Percentiles rank a stretch among this genome's conserved stretches.
phyloP scores from a whole-genome alignment of 305 asterid genomes.

The Petunia hybrid region DNA sequence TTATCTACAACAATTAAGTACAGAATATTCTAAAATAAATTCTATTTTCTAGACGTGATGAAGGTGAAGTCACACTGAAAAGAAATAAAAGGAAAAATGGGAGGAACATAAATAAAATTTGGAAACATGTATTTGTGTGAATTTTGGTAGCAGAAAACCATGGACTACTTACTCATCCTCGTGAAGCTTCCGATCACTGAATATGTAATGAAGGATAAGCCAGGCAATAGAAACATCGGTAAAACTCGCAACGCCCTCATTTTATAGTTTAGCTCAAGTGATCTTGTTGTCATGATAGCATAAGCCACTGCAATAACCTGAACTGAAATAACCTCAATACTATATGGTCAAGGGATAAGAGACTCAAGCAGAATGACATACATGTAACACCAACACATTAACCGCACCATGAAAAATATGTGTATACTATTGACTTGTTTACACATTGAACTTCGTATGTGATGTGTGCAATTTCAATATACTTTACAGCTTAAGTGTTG shows the following conservation, averaged over 20 bases:
- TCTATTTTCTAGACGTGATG: neutral
- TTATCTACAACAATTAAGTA: no score
- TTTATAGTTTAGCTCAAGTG: constrained; percentile 74
- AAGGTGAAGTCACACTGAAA: neutral
- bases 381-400: constrained; percentile 4
- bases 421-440: no score
- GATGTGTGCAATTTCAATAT: neutral
- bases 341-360: neutral
- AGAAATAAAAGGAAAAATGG: neutral
- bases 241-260: constrained; percentile 78
- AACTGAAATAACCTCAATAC: constrained; percentile 26
- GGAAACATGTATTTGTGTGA: neutral
- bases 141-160: neutral
- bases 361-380: constrained; percentile 9
- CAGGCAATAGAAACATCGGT: constrained; percentile 88
- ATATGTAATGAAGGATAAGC: constrained; percentile 54
- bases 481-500: constrained; percentile 1
- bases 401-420: no score
- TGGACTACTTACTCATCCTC: constrained; percentile 64
- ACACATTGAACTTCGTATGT: neutral
- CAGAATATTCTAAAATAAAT: neutral
- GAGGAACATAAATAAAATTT: neutral
- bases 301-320: constrained; percentile 84
- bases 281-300: constrained; percentile 82
- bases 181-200: constrained; percentile 65